Evolutionary conservation across 2,329 filamentous ascomycete genomes (phyloP).

Genomic region (Colletotrichum karsti): DNA sequence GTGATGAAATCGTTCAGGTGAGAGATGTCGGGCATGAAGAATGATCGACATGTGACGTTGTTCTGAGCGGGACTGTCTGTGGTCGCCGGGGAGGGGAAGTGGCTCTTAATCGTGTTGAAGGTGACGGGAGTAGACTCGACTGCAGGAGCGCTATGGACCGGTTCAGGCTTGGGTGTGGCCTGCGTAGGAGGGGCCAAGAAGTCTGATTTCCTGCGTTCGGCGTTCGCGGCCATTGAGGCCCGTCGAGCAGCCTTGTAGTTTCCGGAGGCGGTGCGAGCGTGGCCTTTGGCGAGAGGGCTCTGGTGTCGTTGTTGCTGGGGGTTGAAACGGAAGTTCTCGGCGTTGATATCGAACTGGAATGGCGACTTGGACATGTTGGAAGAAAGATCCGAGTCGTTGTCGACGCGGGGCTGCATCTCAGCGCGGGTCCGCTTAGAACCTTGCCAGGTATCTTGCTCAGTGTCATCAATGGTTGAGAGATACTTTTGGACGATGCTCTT

Average conservation of each 20-base stretch:
- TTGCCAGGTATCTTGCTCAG: slow-evolving; percentile 49
- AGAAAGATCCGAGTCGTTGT: slow-evolving; percentile 60
- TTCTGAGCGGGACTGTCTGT: slow-evolving; percentile 43
- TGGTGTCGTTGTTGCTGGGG: slow-evolving; percentile 39
- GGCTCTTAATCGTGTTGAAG: slow-evolving; percentile 29
- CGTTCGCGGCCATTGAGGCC: slow-evolving; percentile 19
- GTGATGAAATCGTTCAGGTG: slow-evolving; percentile 67
- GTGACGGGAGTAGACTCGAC: slow-evolving; percentile 27
- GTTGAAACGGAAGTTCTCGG: slow-evolving; percentile 36
- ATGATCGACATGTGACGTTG: slow-evolving; percentile 57
- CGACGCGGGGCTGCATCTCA: slow-evolving; percentile 63
- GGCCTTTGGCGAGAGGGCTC: slow-evolving; percentile 48
- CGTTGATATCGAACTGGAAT: slow-evolving; percentile 31
- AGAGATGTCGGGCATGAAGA: slow-evolving; percentile 62
- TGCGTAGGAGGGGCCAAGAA: slow-evolving; percentile 19
- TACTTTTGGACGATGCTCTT: slow-evolving; percentile 29
- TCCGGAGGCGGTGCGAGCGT: slow-evolving; percentile 39
- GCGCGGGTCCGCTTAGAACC: slow-evolving; percentile 51
- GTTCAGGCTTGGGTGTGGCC: slow-evolving; percentile 21
- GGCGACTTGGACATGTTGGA: slow-evolving; percentile 52
- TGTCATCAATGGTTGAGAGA: slow-evolving; percentile 48
- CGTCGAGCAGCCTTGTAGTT: slow-evolving; percentile 18
- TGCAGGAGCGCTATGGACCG: background rate
- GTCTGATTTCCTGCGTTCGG: slow-evolving; percentile 20
- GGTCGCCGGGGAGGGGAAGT: slow-evolving; percentile 41